These are phyloP conservation scores for Fusarium liriodendri DNA, from an alignment of 2,329 filamentous ascomycete species.

Conservation along the genomic window DNA sequence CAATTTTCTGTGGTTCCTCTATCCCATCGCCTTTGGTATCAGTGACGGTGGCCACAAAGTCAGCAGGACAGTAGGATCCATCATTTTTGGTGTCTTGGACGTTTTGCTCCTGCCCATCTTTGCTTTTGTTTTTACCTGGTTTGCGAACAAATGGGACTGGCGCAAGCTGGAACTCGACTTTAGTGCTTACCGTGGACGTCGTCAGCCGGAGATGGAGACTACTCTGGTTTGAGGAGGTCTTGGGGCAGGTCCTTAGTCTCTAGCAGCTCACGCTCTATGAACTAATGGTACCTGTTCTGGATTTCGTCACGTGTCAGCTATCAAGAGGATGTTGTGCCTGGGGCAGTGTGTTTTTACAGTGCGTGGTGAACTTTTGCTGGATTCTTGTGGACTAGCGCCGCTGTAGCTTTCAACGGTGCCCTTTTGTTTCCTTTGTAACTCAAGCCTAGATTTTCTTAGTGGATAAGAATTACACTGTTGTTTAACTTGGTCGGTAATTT, in stretches of 20 bases:
- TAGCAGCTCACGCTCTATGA: not conserved
- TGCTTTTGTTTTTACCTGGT: not conserved
- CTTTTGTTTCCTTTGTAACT: not conserved
- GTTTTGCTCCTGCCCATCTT: not conserved
- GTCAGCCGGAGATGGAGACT: not conserved
- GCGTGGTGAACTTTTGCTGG: not conserved
- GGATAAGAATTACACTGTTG: not conserved
- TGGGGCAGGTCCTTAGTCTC: not conserved
- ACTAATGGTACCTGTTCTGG: not conserved
- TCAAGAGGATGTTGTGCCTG: not conserved
- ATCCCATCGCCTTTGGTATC: not conserved
- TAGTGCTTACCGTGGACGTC: not conserved
- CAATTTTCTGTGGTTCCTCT: not conserved
- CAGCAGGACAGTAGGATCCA: not conserved
- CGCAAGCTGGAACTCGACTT: not conserved
- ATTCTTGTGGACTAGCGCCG: not conserved
- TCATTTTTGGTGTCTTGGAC: not conserved
- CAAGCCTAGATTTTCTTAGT: not conserved
- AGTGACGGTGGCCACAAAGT: not conserved
- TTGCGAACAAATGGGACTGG: not conserved
- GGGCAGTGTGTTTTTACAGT: not conserved
- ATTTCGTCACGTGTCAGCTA: not conserved
- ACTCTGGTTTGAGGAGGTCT: not conserved
- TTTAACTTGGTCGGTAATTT: not conserved
- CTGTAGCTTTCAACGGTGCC: not conserved